A percentile compares a stretch with the other conserved stretches of the same genome.
Evolutionary conservation across 352 stramenopile species (phyloP).

Genomic region (Peronospora farinosa): DNA sequence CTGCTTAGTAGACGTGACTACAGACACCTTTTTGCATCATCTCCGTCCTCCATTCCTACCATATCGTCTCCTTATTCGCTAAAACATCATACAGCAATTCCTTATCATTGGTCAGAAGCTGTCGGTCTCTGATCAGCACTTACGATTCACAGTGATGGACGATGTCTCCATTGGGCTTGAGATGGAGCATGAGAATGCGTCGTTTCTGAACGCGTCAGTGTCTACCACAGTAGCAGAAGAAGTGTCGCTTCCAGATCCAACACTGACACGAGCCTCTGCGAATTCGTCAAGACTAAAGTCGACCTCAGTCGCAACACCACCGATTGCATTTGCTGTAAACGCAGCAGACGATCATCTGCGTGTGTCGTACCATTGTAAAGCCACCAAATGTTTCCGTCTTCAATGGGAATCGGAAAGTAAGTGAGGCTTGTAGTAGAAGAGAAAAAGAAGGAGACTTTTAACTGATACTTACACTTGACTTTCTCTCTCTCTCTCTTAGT

Average conservation of each 20-base stretch:
- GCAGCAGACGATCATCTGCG: slow-evolving; percentile 44
- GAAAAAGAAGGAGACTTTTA: neutral
- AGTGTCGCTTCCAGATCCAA: neutral
- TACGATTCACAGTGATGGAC: slow-evolving; percentile 19
- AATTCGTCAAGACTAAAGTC: slow-evolving; percentile 2
- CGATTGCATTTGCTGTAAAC: slow-evolving; percentile 6
- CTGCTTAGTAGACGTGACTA: neutral
- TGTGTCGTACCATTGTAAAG: slow-evolving; percentile 58
- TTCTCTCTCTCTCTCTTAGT: slow-evolving; percentile 30
- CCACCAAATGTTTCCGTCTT: slow-evolving; percentile 59
- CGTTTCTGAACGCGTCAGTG: slow-evolving; percentile 20
- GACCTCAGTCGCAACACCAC: slow-evolving; percentile 5
- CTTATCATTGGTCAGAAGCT: slow-evolving; percentile 14
- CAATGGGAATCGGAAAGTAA: slow-evolving; percentile 78
- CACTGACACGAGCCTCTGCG: neutral
- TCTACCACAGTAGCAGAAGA: neutral
- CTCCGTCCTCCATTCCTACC: too few species aligned
- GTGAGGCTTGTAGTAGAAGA: slow-evolving; percentile 6
- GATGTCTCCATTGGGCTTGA: slow-evolving; percentile 35
- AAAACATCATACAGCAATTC: slow-evolving; percentile 5
- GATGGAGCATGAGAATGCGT: slow-evolving; percentile 32
- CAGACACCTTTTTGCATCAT: too few species aligned
- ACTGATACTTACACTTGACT: neutral
- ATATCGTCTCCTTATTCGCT: slow-evolving; percentile 6
- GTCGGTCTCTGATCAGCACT: too few species aligned